Evolutionary conservation across 2,329 filamentous ascomycete species (phyloP).

Genomic region (Arthrobotrys sinensis): DNA sequence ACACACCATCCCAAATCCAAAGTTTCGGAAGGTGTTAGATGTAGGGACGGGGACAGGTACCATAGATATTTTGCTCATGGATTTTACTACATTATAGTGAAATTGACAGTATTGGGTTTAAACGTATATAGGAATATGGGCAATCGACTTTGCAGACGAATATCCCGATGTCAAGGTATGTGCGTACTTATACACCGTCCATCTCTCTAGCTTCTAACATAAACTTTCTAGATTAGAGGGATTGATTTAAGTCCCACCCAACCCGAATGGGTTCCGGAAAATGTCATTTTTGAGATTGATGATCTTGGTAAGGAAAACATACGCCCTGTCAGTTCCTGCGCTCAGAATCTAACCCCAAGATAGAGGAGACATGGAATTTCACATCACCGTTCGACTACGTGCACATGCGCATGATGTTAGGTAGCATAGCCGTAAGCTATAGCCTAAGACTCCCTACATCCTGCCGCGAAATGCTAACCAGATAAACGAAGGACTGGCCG

Average conservation of each 20-base stretch:
- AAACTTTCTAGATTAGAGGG: conserved; percentile 62
- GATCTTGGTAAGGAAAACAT: conserved; percentile 69
- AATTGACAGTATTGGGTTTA: background rate
- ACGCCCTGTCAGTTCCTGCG: background rate
- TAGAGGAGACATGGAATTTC: conserved; percentile 55
- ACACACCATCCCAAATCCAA: conserved; percentile 50
- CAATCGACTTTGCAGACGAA: conserved; percentile 58
- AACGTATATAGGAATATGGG: conserved; percentile 50
- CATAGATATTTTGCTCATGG: background rate
- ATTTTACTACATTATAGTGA: background rate
- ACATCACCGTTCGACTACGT: conserved; percentile 51
- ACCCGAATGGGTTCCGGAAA: conserved; percentile 71
- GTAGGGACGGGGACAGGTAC: conserved; percentile 54
- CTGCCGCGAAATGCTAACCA: background rate
- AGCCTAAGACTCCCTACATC: background rate
- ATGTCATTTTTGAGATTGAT: conserved; percentile 76
- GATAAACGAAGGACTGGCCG: conserved; percentile 44
- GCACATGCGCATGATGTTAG: conserved; percentile 59
- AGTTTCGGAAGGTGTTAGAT: conserved; percentile 42
- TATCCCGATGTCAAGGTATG: conserved; percentile 50
- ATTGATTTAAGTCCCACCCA: conserved; percentile 67
- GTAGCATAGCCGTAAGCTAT: conserved; percentile 53
- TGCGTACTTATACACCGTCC: background rate
- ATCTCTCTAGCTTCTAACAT: background rate
- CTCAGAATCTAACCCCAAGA: conserved; percentile 2